Evolutionary conservation across 164 flowering plant species (phyloP).

Genomic region (Cinnamomum micranthum): DNA sequence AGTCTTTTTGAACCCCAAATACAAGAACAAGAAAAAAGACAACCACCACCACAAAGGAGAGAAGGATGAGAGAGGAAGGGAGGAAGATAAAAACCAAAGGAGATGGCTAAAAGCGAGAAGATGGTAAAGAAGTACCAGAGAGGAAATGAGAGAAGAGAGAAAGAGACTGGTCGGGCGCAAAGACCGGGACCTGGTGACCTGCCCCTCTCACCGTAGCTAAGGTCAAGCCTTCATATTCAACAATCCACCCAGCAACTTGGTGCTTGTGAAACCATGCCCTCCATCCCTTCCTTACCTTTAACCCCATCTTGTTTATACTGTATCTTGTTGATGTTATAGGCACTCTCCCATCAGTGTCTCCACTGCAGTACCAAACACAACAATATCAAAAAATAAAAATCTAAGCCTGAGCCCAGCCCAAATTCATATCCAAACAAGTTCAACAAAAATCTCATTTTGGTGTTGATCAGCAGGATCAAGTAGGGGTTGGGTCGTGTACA

Average conservation of each 20-base stretch:
- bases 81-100: background rate
- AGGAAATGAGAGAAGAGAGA: slow-evolving; percentile 46
- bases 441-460: no score
- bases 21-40: no score
- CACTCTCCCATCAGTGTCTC: slow-evolving; percentile 40
- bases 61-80: background rate
- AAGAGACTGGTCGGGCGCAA: slow-evolving; percentile 39
- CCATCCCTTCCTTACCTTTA: slow-evolving; percentile 22
- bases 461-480: no score
- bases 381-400: no score
- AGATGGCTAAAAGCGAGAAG: slow-evolving; percentile 9
- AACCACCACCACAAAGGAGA: background rate
- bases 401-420: no score
- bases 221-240: slow-evolving; percentile 33
- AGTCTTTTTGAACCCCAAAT: no score
- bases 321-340: slow-evolving; percentile 33
- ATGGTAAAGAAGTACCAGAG: slow-evolving; percentile 26
- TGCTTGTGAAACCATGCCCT: slow-evolving; percentile 38
- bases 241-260: slow-evolving; percentile 50
- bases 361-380: slow-evolving; percentile 22
- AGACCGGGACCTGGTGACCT: slow-evolving; percentile 33
- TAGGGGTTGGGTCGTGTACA: no score
- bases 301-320: slow-evolving; percentile 23
- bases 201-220: slow-evolving; percentile 56
- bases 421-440: no score